Evolutionary conservation across 129 eudicot species (phyloP).

Genomic region (Smallanthus sonchifolius): DNA sequence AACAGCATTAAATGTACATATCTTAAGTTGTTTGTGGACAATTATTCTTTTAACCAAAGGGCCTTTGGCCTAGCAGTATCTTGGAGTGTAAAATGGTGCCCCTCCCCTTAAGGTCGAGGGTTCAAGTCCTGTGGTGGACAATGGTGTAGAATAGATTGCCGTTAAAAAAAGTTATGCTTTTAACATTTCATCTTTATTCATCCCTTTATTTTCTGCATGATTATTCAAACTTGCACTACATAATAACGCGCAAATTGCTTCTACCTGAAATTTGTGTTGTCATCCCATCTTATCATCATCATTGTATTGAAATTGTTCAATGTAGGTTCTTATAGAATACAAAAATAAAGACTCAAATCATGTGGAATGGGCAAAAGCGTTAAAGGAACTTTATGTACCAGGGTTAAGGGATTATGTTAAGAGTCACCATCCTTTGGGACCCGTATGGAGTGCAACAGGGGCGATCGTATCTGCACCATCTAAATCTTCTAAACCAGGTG

Average conservation of each 20-base stretch:
- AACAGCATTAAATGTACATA: too few species aligned
- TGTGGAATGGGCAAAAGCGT: slow-evolving; percentile 92
- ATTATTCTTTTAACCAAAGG: too few species aligned
- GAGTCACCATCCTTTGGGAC: slow-evolving; percentile 80
- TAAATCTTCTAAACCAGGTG: slow-evolving; percentile 48
- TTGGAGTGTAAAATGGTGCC: too few species aligned
- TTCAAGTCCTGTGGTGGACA: too few species aligned
- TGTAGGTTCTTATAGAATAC: slow-evolving; percentile 80
- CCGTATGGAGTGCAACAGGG: slow-evolving; percentile 84
- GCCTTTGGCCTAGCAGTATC: too few species aligned
- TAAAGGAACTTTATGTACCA: slow-evolving; percentile 88
- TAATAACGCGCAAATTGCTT: neutral
- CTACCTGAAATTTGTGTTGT: neutral
- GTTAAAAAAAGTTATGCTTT: neutral
- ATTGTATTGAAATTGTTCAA: slow-evolving; percentile 19
- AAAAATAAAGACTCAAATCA: slow-evolving; percentile 82
- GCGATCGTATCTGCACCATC: slow-evolving; percentile 42
- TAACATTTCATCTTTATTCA: neutral
- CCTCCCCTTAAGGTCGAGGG: too few species aligned
- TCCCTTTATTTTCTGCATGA: neutral
- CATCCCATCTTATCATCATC: neutral
- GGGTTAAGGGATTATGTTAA: slow-evolving; percentile 95
- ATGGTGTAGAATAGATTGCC: too few species aligned
- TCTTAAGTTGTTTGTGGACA: too few species aligned
- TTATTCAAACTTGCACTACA: neutral